Evolutionary conservation across 1,139 yeast species (phyloP).

Genomic region (Hansenula sp.): DNA sequence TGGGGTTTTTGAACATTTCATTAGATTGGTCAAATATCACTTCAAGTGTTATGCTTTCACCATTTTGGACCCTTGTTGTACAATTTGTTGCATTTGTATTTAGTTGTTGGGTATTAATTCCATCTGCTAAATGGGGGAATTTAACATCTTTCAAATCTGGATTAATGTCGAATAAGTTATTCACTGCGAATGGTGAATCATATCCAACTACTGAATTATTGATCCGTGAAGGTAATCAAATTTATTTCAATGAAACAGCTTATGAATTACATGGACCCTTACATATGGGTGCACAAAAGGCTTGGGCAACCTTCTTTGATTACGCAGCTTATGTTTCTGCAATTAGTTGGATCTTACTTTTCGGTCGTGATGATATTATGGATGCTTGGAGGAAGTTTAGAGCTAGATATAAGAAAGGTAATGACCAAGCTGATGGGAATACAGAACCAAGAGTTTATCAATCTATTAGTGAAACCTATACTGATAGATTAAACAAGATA

Average conservation of each 20-base stretch:
- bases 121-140: slow-evolving; percentile 36
- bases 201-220: slow-evolving; percentile 36
- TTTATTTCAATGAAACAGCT: slow-evolving; percentile 34
- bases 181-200: slow-evolving; percentile 28
- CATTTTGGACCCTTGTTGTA: slow-evolving; percentile 42
- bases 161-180: slow-evolving; percentile 38
- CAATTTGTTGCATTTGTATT: slow-evolving; percentile 39
- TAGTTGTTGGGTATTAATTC: slow-evolving; percentile 41
- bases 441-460: no score
- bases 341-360: slow-evolving; percentile 36
- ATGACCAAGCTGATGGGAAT: no score
- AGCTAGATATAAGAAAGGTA: neutral
- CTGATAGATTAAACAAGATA: slow-evolving; percentile 39
- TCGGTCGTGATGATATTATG: neutral
- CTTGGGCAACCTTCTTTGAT: slow-evolving; percentile 49
- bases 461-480: slow-evolving; percentile 11
- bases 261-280: slow-evolving; percentile 32
- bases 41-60: slow-evolving; percentile 38
- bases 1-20: slow-evolving; percentile 39
- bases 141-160: slow-evolving; percentile 29
- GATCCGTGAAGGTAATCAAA: slow-evolving; percentile 27
- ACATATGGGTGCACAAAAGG: slow-evolving; percentile 39
- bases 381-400: slow-evolving; percentile 1
- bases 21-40: slow-evolving; percentile 46
- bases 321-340: slow-evolving; percentile 50